These are phyloP conservation scores for Hyaloscypha finlandica DNA, from an alignment of 495 filamentous ascomycete species.

Conservation along the genomic window DNA sequence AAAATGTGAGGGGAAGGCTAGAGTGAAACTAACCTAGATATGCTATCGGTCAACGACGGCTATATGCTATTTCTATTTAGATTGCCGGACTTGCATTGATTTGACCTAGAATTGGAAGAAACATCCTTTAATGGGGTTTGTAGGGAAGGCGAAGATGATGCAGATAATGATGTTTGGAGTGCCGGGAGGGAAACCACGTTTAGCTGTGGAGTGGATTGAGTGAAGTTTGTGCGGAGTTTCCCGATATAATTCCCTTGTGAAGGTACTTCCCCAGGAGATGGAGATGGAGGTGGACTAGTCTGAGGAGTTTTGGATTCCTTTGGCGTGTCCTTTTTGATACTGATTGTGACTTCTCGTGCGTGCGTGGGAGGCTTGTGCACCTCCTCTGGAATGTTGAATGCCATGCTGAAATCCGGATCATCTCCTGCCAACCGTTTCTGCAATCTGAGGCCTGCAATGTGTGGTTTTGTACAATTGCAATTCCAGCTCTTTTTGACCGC, in stretches of 20 bases:
- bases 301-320: not conserved
- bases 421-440: constrained; percentile 8
- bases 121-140: not conserved
- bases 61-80: not conserved
- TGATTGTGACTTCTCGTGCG: constrained; percentile 10
- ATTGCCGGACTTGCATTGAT: not conserved
- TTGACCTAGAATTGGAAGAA: not conserved
- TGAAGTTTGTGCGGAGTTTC: constrained; percentile 7
- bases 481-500: constrained; percentile 27
- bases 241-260: not conserved
- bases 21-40: not conserved
- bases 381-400: constrained; percentile 12
- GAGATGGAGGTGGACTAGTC: not conserved
- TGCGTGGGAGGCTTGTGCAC: not conserved
- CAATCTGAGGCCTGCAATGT: constrained; percentile 17
- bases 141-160: constrained; percentile 3
- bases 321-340: not conserved
- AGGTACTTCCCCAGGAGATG: not conserved
- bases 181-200: constrained; percentile 2
- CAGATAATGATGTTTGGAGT: constrained; percentile 10
- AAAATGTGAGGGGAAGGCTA: not conserved
- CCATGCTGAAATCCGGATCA: constrained; percentile 14
- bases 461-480: constrained; percentile 21
- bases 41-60: not conserved
- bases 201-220: constrained; percentile 3